phyloP scores from a whole-genome alignment of 2,329 filamentous ascomycete genomes.

The Mycosphaerella arachidis region DNA sequence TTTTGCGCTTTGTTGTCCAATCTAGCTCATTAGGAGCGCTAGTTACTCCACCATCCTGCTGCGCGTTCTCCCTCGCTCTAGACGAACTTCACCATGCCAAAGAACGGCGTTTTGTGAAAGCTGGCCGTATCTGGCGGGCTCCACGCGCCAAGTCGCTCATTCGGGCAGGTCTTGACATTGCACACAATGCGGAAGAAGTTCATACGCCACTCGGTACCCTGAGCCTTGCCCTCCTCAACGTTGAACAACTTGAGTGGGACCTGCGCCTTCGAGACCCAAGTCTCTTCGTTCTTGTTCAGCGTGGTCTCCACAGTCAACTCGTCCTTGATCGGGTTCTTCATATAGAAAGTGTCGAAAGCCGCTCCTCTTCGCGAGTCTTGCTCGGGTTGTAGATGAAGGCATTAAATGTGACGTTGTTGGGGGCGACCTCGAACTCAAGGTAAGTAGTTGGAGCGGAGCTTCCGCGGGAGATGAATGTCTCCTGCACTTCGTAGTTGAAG shows the following conservation, averaged over 20 bases:
- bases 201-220: constrained; percentile 19
- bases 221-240: constrained; percentile 8
- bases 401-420: constrained; percentile 16
- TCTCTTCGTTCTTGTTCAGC: constrained; percentile 2
- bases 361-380: constrained; percentile 2
- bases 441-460: constrained; percentile 11
- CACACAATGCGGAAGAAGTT: constrained; percentile 18
- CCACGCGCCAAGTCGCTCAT: constrained; percentile 12
- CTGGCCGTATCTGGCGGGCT: constrained; percentile 8
- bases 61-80: background rate
- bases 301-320: constrained; percentile 6
- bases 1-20: no score
- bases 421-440: constrained; percentile 15
- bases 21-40: no score
- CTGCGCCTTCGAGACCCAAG: constrained; percentile 6
- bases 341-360: constrained; percentile 11
- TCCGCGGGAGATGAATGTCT: constrained; percentile 11
- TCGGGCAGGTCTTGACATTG: constrained; percentile 8
- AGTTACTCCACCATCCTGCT: background rate
- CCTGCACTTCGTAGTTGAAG: constrained; percentile 17
- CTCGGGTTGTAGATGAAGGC: constrained; percentile 16
- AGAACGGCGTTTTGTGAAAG: constrained; percentile 15
- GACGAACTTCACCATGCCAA: constrained; percentile 12
- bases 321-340: constrained; percentile 3
- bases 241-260: constrained; percentile 16